Percentiles rank a stretch among this genome's conserved stretches.
Conservation (phyloP, 208 protist genomes). For the Leishmania tarentolae region DNA sequence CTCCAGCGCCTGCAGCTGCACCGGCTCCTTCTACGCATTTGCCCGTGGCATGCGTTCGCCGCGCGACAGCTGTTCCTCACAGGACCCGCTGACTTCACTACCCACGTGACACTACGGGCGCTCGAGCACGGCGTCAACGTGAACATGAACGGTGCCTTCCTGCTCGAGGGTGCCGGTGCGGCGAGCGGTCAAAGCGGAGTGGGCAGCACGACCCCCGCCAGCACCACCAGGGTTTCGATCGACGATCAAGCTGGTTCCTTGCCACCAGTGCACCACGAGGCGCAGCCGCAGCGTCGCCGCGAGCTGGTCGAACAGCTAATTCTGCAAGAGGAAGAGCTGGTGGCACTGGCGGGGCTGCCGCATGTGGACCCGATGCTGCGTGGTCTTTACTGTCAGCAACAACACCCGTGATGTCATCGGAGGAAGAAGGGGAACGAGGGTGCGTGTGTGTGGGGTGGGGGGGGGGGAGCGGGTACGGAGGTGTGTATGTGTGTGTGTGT, state of each 20-base stretch:
- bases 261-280: neutral
- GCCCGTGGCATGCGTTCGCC: constrained; percentile 35
- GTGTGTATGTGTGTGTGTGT: neutral
- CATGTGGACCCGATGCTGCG: constrained; percentile 65
- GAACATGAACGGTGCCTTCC: constrained; percentile 57
- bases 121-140: constrained; percentile 53
- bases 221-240: neutral
- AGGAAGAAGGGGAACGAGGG: no score
- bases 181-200: neutral
- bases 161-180: neutral
- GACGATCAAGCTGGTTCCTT: neutral
- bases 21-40: constrained; percentile 35
- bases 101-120: constrained; percentile 55
- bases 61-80: constrained; percentile 63
- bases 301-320: constrained; percentile 16
- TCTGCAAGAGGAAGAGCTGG: constrained; percentile 48
- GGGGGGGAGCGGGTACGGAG: no score
- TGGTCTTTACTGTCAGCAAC: constrained; percentile 60
- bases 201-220: neutral
- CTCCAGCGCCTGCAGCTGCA: constrained; percentile 46
- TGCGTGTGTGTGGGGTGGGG: neutral
- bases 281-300: neutral
- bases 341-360: constrained; percentile 47
- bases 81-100: constrained; percentile 56
- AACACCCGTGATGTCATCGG: constrained; percentile 9